These are phyloP conservation scores for Gossypium gossypioides DNA, from an alignment of 441 rosid species.

Conservation along the genomic window DNA sequence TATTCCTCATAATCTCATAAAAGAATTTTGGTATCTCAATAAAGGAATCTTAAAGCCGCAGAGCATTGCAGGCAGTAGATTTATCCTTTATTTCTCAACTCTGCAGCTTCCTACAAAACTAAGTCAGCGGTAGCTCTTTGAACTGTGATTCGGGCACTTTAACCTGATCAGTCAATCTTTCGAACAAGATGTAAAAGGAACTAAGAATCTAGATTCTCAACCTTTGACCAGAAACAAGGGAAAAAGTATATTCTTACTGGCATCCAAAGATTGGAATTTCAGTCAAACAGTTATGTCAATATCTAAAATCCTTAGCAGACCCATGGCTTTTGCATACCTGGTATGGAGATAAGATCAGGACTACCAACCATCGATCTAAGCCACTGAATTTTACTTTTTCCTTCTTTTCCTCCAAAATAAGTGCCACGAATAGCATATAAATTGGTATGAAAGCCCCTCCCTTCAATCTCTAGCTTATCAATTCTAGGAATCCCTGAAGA, in stretches of 20 bases:
- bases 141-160: not conserved
- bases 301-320: not conserved
- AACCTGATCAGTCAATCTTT: no score
- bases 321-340: slow-evolving; percentile 34
- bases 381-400: slow-evolving; percentile 94
- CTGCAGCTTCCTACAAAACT: not conserved
- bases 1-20: not conserved
- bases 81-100: not conserved
- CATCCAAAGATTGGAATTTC: slow-evolving; percentile 2
- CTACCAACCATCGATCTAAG: slow-evolving; percentile 95
- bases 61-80: not conserved
- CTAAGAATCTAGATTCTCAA: not conserved
- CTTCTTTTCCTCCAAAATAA: slow-evolving; percentile 96
- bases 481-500: slow-evolving; percentile 71
- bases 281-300: not conserved
- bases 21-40: not conserved
- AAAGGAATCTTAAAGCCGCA: not conserved
- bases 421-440: slow-evolving; percentile 75
- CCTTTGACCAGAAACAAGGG: not conserved
- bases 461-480: slow-evolving; percentile 87
- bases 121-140: not conserved
- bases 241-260: not conserved
- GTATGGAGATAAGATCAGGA: slow-evolving; percentile 92
- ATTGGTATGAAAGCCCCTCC: slow-evolving; percentile 87
- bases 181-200: no score